Conservation (phyloP, 2,329 filamentous ascomycete genomes). For the Sclerotinia trifoliorum region DNA sequence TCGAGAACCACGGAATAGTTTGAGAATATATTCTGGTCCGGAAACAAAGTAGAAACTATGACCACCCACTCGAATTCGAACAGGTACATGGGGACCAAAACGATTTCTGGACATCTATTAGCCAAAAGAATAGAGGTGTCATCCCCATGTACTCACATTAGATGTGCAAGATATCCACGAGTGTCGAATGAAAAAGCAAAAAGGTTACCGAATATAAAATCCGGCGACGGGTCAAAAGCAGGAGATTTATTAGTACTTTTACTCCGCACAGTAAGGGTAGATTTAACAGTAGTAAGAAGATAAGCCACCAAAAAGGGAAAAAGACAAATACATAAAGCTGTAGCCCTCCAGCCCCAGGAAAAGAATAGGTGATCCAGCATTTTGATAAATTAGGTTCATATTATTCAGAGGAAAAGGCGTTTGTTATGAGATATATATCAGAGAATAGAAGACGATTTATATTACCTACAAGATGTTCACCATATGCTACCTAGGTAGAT, state of each 20-base stretch:
- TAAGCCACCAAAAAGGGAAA: conserved; percentile 20
- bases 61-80: conserved; percentile 27
- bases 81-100: conserved; percentile 26
- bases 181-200: conserved; percentile 28
- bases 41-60: conserved; percentile 29
- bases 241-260: conserved; percentile 22
- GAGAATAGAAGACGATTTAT: background rate
- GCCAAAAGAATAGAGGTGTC: background rate
- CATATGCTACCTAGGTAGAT: too few relatives aligned
- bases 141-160: conserved; percentile 20
- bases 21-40: conserved; percentile 26
- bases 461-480: too few relatives aligned
- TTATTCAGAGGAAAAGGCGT: background rate
- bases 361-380: background rate
- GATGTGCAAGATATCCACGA: conserved; percentile 21
- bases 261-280: conserved; percentile 11
- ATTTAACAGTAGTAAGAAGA: conserved; percentile 22
- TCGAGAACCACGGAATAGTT: conserved; percentile 28
- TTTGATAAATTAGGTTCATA: background rate
- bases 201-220: conserved; percentile 30
- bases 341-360: conserved; percentile 22
- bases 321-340: background rate
- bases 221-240: conserved; percentile 28
- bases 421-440: background rate
- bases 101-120: conserved; percentile 19